Percentiles rank a stretch among this genome's conserved stretches.
Conservation (phyloP, 208 protist genomes). For the Leishmania guyanensis region DNA sequence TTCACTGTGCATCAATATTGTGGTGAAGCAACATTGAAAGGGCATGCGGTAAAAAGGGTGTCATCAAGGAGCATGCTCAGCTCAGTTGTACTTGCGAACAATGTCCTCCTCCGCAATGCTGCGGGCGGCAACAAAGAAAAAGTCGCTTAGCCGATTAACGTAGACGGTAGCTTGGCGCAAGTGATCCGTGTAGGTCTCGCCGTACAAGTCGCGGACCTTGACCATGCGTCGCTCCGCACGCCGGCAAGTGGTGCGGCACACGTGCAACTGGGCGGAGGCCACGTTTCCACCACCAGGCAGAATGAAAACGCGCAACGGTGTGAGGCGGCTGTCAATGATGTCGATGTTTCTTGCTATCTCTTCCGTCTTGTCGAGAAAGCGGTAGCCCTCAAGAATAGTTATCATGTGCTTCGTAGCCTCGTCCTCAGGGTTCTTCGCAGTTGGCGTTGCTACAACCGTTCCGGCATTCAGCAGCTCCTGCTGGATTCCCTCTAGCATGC, state of each 20-base stretch:
- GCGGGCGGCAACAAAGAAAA: constrained; percentile 69
- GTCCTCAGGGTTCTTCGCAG: constrained; percentile 20
- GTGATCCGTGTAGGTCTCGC: constrained; percentile 37
- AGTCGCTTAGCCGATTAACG: constrained; percentile 79
- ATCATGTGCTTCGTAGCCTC: constrained; percentile 16
- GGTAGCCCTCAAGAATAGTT: constrained; percentile 24
- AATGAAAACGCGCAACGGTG: constrained; percentile 65
- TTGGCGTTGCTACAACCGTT: constrained; percentile 65
- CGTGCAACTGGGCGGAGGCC: constrained; percentile 57
- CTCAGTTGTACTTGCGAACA: constrained; percentile 41
- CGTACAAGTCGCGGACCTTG: constrained; percentile 38
- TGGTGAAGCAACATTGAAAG: neutral
- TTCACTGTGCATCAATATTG: neutral
- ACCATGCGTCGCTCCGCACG: constrained; percentile 62
- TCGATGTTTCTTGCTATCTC: constrained; percentile 71
- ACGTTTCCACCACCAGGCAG: constrained; percentile 55
- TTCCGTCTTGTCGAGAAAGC: constrained; percentile 27
- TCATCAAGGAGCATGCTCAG: neutral
- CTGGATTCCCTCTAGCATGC: constrained; percentile 53
- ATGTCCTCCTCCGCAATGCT: constrained; percentile 51
- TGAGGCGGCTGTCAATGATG: constrained; percentile 53
- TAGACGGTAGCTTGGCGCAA: constrained; percentile 46
- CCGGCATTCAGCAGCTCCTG: constrained; percentile 70
- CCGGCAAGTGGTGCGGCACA: constrained; percentile 66
- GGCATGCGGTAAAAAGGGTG: neutral